Percentiles rank a stretch among this genome's conserved stretches.
phyloP scores from a whole-genome alignment of 257 asterid genomes.

The Marsdenia floribunda region DNA sequence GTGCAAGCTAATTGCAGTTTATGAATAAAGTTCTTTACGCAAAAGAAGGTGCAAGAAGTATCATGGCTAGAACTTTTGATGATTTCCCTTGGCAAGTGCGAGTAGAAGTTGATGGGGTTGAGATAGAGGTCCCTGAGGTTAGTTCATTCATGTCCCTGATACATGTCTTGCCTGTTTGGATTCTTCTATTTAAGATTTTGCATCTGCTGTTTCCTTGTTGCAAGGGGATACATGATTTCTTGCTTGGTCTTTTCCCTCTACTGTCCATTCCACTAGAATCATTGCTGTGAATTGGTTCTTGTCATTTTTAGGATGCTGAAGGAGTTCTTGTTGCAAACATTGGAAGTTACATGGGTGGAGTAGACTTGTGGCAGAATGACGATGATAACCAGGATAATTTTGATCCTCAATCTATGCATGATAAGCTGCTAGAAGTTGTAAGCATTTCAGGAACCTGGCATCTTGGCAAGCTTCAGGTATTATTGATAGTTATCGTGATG shows the following conservation, averaged over 20 bases:
- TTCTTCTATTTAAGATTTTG: background rate
- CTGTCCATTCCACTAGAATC: background rate
- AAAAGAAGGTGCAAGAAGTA: constrained; percentile 94
- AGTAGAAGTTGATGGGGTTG: constrained; percentile 93
- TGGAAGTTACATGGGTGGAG: constrained; percentile 99
- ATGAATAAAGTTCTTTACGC: constrained; percentile 99
- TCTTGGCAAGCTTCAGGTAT: constrained; percentile 97
- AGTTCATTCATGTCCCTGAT: constrained; percentile 9
- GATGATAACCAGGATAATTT: constrained; percentile 83
- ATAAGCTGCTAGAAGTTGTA: constrained; percentile 91
- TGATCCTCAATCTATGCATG: constrained; percentile 99
- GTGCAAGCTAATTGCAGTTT: constrained; percentile 54
- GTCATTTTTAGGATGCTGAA: constrained; percentile 73
- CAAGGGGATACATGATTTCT: background rate
- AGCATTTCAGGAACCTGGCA: constrained; percentile 99
- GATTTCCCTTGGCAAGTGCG: constrained; percentile 94
- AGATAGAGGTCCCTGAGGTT: constrained; percentile 97
- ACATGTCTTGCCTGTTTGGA: background rate
- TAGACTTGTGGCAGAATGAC: constrained; percentile 97
- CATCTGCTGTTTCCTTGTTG: background rate
- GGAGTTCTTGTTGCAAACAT: constrained; percentile 92
- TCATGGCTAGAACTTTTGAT: constrained; percentile 86
- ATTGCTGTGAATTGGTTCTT: constrained; percentile 2
- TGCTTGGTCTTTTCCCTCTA: background rate
- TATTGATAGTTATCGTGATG: constrained; percentile 6